Base-by-base conservation (phyloP, 2,329 filamentous ascomycete species). In the Fusarium scirpi region DNA sequence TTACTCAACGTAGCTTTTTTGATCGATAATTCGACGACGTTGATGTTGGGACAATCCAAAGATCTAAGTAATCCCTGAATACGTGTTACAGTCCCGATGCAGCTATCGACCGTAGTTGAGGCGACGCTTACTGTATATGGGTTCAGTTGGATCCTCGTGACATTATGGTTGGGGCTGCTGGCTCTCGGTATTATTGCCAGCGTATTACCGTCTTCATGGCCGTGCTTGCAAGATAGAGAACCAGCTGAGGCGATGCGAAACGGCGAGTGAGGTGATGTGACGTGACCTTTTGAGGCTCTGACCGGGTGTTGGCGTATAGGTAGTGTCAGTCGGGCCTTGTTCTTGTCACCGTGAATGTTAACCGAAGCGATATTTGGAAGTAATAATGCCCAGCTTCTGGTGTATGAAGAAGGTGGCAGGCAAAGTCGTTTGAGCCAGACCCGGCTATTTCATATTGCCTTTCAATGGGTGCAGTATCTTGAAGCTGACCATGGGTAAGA, bases 211-310 rank as follows among this genome's bases (percentile, higher is more conserved):
- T 58, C 22, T 51, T 48, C 16, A 41, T 55, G 34, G 56, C 55
- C 18, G 38, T 40, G 58, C 45, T 38, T 38, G 29, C 43, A 41
- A 51, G 22, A 46, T 25, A 60, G 47, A 56, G 29, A 69, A 25
- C 16, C 29, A 48, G 44, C 48, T 64, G 59, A 69, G 47, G 58
- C 40, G 32, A 57, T 51, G 57, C 45, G 58, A 67, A 58, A 63
- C 58, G 64, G 67, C 56, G 64, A 59, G 62, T 63, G 63, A 74
- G 61, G 65, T 65, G 67, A 74, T 6, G 61, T 73, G 69, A 74
- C 25, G 58, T 74, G 67, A 70, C 38, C 55, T 69, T 70, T 70
- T 65, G 29, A 48, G 32, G 49, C 58, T 57, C 51, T 62, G 51
- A 45, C 51, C 55, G 51, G 58, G 48, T 54, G 46, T 71, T 71